Evolutionary conservation across 2,329 filamentous ascomycete genomes (phyloP).

Genomic region (Aschersonia sp.): DNA sequence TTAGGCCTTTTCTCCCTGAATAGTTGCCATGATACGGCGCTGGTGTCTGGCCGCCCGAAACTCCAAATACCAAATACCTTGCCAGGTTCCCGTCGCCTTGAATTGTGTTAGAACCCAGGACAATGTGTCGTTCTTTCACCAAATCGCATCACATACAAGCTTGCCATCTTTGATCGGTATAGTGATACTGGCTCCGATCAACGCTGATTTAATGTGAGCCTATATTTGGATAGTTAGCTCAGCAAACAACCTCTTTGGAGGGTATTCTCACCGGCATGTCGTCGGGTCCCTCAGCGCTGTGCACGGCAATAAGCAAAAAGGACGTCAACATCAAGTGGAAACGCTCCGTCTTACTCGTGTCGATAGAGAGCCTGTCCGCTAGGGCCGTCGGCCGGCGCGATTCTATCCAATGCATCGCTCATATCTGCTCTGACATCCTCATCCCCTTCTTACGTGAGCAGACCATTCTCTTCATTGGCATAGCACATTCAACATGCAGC

Average conservation of each 20-base stretch:
- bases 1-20: constrained; percentile 65
- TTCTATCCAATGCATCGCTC: constrained; percentile 82
- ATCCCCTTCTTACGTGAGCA: constrained; percentile 33
- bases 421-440: constrained; percentile 79
- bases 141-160: constrained; percentile 37
- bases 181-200: constrained; percentile 78
- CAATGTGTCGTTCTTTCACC: neutral
- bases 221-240: constrained; percentile 15
- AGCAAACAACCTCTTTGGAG: neutral
- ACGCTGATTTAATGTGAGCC: constrained; percentile 84
- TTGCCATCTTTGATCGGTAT: constrained; percentile 83
- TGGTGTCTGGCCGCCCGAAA: constrained; percentile 66
- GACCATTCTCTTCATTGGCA: neutral
- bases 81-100: constrained; percentile 57
- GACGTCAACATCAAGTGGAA: neutral
- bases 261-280: constrained; percentile 64
- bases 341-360: constrained; percentile 32
- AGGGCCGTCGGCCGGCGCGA: constrained; percentile 64
- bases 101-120: neutral
- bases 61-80: constrained; percentile 89
- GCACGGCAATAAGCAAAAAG: neutral
- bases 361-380: constrained; percentile 64
- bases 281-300: constrained; percentile 67
- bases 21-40: constrained; percentile 77
- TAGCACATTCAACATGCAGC: neutral